phyloP scores from a whole-genome alignment of 1,139 yeast species.

The Saccharomyces uvarum region DNA sequence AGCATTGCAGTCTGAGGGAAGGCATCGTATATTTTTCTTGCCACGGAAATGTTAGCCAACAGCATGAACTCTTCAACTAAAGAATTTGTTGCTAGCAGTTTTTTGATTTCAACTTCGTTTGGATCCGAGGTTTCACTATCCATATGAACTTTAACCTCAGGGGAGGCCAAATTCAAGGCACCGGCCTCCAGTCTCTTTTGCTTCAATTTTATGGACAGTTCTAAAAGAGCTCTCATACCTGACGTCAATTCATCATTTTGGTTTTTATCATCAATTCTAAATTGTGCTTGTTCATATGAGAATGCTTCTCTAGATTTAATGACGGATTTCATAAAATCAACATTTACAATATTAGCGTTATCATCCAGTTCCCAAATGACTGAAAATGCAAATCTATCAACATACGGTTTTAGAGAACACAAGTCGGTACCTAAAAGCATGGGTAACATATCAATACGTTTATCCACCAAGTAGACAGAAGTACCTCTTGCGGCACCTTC shows the following conservation, averaged over 20 bases:
- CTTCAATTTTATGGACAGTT: slow-evolving; percentile 73
- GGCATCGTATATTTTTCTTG: slow-evolving; percentile 81
- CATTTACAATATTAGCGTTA: slow-evolving; percentile 77
- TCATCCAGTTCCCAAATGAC: slow-evolving; percentile 92
- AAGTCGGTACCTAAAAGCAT: slow-evolving; percentile 90
- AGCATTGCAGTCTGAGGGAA: slow-evolving; percentile 98
- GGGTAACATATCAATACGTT: slow-evolving; percentile 98
- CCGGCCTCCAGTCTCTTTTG: slow-evolving; percentile 88
- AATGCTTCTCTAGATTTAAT: slow-evolving; percentile 91
- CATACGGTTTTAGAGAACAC: slow-evolving; percentile 91
- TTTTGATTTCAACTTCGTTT: slow-evolving; percentile 86
- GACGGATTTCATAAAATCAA: slow-evolving; percentile 77
- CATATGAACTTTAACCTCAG: slow-evolving; percentile 95
- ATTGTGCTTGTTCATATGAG: slow-evolving; percentile 88
- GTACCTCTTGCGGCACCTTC: slow-evolving; percentile 98
- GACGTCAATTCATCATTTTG: slow-evolving; percentile 77
- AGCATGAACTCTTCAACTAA: slow-evolving; percentile 97
- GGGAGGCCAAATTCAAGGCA: slow-evolving; percentile 93
- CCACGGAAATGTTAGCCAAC: slow-evolving; percentile 93
- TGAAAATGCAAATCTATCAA: slow-evolving; percentile 92
- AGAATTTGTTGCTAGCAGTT: slow-evolving; percentile 83
- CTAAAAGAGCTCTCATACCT: slow-evolving; percentile 78
- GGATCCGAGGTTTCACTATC: slow-evolving; percentile 98
- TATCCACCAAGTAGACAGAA: slow-evolving; percentile 94
- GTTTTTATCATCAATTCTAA: slow-evolving; percentile 73